Base-by-base conservation (phyloP, 805 yeast genomes). In the Saccharomycopsis sp. region DNA sequence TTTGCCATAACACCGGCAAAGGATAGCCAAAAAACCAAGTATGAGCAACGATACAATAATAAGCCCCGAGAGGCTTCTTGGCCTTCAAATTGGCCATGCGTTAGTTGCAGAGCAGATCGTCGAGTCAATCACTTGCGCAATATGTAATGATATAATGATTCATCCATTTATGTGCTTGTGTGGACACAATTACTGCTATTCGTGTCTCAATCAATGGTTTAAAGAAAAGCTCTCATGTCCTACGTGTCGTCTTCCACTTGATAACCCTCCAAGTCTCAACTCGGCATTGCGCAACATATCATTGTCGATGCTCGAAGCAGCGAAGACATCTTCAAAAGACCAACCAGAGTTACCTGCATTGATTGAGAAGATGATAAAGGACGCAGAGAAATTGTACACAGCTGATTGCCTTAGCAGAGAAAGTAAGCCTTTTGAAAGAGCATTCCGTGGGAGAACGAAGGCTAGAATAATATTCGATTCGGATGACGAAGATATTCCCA, bases 151-250 rank as follows among this genome's bases (percentile, higher is more conserved):
- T 12, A 18, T 44, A 5, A 44, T 44, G 48, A 44, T 44, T 7
- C 21, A 44, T 44, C 48, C 48, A 44, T 44, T 44, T 18, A 44
- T 44, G 48, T 16, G 21, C 7, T 44, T 18, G 16, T 44, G 48
- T 44, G 48, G 48, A 12, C 48, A 44, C 16, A 44, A 44, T 20
- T 44, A 44, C 48, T 44, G 48, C 21, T 44, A 44, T 44, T 44
- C 48, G 16, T 44, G 48, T 18, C 48, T 44, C 18, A 44, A 44
- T 16, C 48, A 44, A 12, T 44, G 48, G 48, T 44, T 44, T 12
- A 16, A 16, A 12, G 48, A 44, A 20, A 44, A 44, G 21, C 21
- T 44, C 7, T 16, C 48, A 44, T 44, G 48, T 18, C 48, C 48
- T 16, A 44, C 21, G 16, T 44, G 48, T 12, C 48, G 48, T 7